A percentile compares a stretch with the other conserved stretches of the same genome.
Evolutionary conservation across 2,329 filamentous ascomycete genomes (phyloP).

Genomic region (Verticillium nubilum): DNA sequence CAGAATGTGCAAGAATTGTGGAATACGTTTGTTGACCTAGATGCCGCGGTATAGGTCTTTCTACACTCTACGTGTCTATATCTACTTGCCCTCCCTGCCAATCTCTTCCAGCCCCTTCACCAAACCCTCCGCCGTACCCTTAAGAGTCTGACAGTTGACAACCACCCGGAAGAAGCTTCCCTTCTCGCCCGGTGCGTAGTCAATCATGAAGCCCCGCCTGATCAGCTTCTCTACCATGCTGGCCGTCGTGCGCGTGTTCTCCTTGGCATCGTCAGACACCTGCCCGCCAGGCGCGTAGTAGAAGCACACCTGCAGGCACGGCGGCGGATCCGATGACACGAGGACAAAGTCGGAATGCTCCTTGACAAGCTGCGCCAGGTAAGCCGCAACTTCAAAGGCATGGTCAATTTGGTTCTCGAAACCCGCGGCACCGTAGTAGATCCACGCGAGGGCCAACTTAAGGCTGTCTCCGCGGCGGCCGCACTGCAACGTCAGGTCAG

Average conservation of each 20-base stretch:
- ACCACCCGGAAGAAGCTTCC: conserved; percentile 57
- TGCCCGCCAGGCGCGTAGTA: conserved; percentile 65
- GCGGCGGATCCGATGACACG: conserved; percentile 70
- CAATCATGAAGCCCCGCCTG: conserved; percentile 51
- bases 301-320: conserved; percentile 93
- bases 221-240: conserved; percentile 43
- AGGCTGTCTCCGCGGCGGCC: conserved; percentile 79
- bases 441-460: conserved; percentile 84
- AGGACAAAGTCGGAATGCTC: conserved; percentile 58
- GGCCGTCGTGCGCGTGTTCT: conserved; percentile 45
- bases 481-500: conserved; percentile 89
- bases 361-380: conserved; percentile 59
- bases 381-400: conserved; percentile 65
- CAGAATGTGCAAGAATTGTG: too few relatives aligned
- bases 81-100: conserved; percentile 21
- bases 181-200: conserved; percentile 51
- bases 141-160: conserved; percentile 50
- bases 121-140: conserved; percentile 45
- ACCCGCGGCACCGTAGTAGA: conserved; percentile 76
- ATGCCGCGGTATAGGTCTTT: too few relatives aligned
- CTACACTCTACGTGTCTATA: neutral
- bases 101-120: conserved; percentile 47
- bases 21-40: too few relatives aligned
- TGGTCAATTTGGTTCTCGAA: conserved; percentile 65
- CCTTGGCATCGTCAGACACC: conserved; percentile 32